phyloP scores from a whole-genome alignment of 2,329 filamentous ascomycete genomes.

The Polytolypa hystricis region DNA sequence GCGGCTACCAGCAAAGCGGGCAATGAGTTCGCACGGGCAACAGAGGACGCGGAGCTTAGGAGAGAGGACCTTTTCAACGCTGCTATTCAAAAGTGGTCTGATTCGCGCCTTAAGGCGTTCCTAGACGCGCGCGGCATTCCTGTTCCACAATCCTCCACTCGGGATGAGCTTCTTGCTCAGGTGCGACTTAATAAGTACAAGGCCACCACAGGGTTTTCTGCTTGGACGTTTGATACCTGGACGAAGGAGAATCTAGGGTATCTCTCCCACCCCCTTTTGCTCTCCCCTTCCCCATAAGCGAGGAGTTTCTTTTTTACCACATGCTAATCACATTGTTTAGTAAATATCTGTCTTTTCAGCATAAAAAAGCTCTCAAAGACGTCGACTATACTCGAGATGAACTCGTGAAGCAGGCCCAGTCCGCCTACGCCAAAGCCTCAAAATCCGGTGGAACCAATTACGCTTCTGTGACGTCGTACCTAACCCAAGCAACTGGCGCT shows the following conservation, averaged over 20 bases:
- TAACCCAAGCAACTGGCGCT: constrained; percentile 52
- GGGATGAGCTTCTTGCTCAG: constrained; percentile 60
- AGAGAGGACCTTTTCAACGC: constrained; percentile 56
- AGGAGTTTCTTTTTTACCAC: constrained; percentile 37
- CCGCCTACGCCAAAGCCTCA: constrained; percentile 36
- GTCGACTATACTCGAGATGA: constrained; percentile 61
- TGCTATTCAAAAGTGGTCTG: constrained; percentile 55
- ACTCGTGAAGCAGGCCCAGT: constrained; percentile 47
- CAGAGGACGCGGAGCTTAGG: constrained; percentile 53
- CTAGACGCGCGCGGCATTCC: constrained; percentile 67
- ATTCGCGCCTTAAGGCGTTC: constrained; percentile 66
- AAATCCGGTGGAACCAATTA: constrained; percentile 35
- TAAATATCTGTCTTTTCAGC: constrained; percentile 39
- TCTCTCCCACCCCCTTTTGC: background rate
- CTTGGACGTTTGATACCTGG: constrained; percentile 73
- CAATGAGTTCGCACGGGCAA: constrained; percentile 67
- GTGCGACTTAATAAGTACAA: constrained; percentile 66
- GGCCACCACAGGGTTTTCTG: constrained; percentile 54
- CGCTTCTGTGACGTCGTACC: constrained; percentile 60
- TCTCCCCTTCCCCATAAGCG: background rate
- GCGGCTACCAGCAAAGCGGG: constrained; percentile 65
- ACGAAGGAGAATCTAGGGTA: constrained; percentile 58
- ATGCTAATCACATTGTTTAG: constrained; percentile 38
- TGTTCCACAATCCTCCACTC: constrained; percentile 59
- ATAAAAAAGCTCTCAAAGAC: constrained; percentile 48